A percentile compares a stretch with the other conserved stretches of the same genome.
phyloP scores from a whole-genome alignment of 2,329 filamentous ascomycete species.

The Paraphoma chrysanthemicola region DNA sequence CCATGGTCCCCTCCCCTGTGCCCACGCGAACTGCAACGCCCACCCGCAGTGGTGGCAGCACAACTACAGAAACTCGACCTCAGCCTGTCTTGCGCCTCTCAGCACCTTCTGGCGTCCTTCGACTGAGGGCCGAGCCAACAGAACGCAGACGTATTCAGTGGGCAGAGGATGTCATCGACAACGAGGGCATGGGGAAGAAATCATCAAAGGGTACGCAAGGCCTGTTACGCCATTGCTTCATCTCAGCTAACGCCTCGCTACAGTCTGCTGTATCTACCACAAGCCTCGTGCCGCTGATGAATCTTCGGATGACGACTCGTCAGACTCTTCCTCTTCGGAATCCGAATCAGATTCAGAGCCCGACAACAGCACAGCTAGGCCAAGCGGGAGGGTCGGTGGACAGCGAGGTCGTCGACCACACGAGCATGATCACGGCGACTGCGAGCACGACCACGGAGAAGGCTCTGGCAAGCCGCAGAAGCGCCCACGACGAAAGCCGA shows the following conservation, averaged over 20 bases:
- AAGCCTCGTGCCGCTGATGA: conserved; percentile 74
- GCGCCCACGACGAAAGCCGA: conserved; percentile 61
- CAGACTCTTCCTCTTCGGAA: conserved; percentile 63
- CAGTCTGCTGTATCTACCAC: conserved; percentile 99
- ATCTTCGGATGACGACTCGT: conserved; percentile 74
- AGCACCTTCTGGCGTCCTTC: conserved; percentile 45
- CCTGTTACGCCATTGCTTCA: background rate
- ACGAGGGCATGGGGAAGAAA: conserved; percentile 93
- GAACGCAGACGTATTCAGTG: conserved; percentile 77
- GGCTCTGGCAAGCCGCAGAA: conserved; percentile 49
- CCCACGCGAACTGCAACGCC: conserved; percentile 29
- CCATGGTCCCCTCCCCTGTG: conserved; percentile 27
- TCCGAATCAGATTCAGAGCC: conserved; percentile 62
- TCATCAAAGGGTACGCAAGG: conserved; percentile 80
- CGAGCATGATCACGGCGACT: conserved; percentile 37
- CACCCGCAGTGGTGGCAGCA: conserved; percentile 26
- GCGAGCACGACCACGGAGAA: conserved; percentile 51
- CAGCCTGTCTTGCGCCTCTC: conserved; percentile 43
- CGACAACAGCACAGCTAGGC: conserved; percentile 57
- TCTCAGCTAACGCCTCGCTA: conserved; percentile 1
- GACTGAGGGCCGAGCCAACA: conserved; percentile 51
- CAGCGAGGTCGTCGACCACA: conserved; percentile 33
- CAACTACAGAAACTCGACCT: conserved; percentile 31
- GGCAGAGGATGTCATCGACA: conserved; percentile 93
- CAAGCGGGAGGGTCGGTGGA: conserved; percentile 39